Percentiles rank a stretch among this genome's conserved stretches.
These are phyloP conservation scores for Ceratobasidium sp. DNA, from an alignment of 1,284 basidiomycete genomes.

Conservation along the genomic window DNA sequence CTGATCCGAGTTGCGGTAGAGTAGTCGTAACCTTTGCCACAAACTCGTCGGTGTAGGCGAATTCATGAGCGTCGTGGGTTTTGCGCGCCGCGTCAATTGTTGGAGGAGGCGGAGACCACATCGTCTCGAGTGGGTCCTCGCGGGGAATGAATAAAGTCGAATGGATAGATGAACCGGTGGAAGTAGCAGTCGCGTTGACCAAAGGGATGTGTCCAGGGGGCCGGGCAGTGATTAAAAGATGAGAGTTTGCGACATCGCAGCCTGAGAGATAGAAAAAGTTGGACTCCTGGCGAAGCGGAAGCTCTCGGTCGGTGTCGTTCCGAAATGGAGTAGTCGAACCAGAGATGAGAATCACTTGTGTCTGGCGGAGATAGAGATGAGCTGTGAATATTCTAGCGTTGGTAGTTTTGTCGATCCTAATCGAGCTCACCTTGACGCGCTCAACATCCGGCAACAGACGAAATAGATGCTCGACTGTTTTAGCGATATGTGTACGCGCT, in stretches of 20 bases:
- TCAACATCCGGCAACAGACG: conserved; percentile 19
- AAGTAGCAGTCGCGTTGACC: conserved; percentile 26
- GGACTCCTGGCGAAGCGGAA: conserved; percentile 79
- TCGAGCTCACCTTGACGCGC: conserved; percentile 9
- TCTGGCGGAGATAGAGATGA: conserved; percentile 54
- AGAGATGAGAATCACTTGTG: conserved; percentile 51
- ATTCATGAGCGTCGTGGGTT: conserved; percentile 64
- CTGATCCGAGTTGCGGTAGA: conserved; percentile 44
- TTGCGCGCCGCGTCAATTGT: conserved; percentile 63
- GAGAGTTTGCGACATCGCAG: conserved; percentile 72
- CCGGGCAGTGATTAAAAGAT: conserved; percentile 61
- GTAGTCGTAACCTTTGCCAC: background rate
- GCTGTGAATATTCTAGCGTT: conserved; percentile 31
- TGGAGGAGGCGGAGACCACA: conserved; percentile 87
- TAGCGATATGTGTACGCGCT: conserved; percentile 26
- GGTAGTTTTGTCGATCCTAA: background rate
- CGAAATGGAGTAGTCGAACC: conserved; percentile 63
- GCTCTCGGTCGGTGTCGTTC: conserved; percentile 89
- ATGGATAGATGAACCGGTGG: conserved; percentile 41
- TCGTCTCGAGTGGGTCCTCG: conserved; percentile 71
- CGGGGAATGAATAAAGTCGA: conserved; percentile 79
- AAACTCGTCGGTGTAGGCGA: conserved; percentile 62
- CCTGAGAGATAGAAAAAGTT: conserved; percentile 90
- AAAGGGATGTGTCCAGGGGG: conserved; percentile 19
- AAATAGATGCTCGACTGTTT: conserved; percentile 9